Conservation (phyloP, 345 rosid genomes). For the Eucalyptus pauciflora region DNA sequence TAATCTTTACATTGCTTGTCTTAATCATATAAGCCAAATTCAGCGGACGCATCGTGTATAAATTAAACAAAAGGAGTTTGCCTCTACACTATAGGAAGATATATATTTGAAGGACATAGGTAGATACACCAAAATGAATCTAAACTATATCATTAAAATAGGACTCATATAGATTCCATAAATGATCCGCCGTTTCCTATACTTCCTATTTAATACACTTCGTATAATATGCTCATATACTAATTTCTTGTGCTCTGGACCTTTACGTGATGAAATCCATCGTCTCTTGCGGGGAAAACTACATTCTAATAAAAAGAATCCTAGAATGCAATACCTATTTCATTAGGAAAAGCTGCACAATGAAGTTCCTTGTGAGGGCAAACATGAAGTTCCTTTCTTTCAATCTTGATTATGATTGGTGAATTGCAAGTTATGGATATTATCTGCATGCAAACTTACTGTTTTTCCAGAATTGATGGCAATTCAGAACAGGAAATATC, state of each 20-base stretch:
- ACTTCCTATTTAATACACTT: neutral
- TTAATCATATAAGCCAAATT: too few species aligned
- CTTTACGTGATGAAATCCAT: neutral
- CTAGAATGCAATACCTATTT: neutral
- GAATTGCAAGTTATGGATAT: neutral
- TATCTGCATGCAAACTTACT: neutral
- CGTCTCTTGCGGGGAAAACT: neutral
- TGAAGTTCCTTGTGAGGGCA: neutral
- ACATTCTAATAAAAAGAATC: neutral
- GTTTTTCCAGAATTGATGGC: neutral
- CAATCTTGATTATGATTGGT: neutral
- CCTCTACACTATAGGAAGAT: neutral
- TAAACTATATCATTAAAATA: fast-evolving
- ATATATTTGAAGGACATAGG: too few species aligned
- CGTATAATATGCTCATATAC: neutral
- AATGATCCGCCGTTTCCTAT: neutral
- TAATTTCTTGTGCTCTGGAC: neutral
- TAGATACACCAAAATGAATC: neutral
- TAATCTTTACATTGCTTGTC: neutral
- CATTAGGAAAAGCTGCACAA: neutral
- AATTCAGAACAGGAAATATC: neutral
- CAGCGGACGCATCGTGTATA: neutral
- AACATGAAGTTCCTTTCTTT: neutral
- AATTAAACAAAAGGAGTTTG: neutral
- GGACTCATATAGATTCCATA: fast-evolving